These are phyloP conservation scores for Bipolaris bicolor DNA, from an alignment of 2,329 filamentous ascomycete species.

Conservation along the genomic window DNA sequence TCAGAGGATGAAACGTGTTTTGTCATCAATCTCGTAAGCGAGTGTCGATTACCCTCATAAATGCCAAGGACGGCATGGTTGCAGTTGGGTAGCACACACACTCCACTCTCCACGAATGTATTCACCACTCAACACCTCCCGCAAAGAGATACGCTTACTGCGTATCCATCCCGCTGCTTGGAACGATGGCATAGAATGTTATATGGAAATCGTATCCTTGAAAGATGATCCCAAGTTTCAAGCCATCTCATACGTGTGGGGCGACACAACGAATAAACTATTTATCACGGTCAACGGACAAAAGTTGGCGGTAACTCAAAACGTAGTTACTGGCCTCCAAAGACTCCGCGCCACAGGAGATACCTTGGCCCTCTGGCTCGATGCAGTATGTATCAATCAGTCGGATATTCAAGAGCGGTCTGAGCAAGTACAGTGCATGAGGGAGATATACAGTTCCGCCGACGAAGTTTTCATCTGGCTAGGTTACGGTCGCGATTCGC, in stretches of 20 bases:
- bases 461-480: constrained; percentile 4
- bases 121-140: not conserved
- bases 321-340: constrained; percentile 1
- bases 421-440: constrained; percentile 17
- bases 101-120: not conserved
- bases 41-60: too few species aligned
- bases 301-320: not conserved
- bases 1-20: not conserved
- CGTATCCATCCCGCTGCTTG: constrained; percentile 1
- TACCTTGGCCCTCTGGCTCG: constrained; percentile 3
- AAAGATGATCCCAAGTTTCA: constrained; percentile 7
- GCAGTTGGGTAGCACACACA: not conserved
- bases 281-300: constrained; percentile 1
- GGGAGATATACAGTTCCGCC: constrained; percentile 15
- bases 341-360: not conserved
- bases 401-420: constrained; percentile 8
- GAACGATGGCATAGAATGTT: not conserved
- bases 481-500: not conserved
- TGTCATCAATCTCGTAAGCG: too few species aligned
- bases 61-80: not conserved
- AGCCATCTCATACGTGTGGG: constrained; percentile 12
- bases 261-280: not conserved
- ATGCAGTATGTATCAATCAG: constrained; percentile 26
- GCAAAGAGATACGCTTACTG: constrained; percentile 8
- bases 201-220: not conserved